Evolutionary conservation across 257 asterid genomes (phyloP).

Genomic region (Penstemon newberryi): DNA sequence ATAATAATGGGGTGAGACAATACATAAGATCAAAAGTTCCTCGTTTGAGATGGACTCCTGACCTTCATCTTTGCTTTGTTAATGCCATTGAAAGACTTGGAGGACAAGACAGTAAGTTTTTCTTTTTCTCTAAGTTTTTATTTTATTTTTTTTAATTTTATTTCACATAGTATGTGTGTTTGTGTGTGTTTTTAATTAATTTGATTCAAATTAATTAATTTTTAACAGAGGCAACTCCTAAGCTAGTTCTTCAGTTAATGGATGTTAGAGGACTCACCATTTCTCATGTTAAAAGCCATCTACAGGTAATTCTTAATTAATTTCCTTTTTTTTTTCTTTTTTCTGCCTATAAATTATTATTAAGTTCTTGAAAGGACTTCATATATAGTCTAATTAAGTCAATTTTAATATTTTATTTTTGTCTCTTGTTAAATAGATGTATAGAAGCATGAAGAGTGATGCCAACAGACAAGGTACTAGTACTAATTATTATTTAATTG

Average conservation of each 20-base stretch:
- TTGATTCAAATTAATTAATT: not conserved
- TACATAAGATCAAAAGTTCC: constrained; percentile 78
- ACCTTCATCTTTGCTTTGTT: constrained; percentile 78
- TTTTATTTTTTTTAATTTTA: not conserved
- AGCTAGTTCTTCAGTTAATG: constrained; percentile 77
- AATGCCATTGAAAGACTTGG: constrained; percentile 71
- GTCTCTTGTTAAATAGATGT: constrained; percentile 51
- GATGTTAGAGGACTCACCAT: constrained; percentile 86
- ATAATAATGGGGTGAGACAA: constrained; percentile 62
- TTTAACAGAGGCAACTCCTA: constrained; percentile 88
- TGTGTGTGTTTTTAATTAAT: not conserved
- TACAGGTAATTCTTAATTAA: constrained; percentile 47
- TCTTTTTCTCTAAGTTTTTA: not conserved
- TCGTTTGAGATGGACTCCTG: constrained; percentile 83
- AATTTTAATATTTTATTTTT: not conserved
- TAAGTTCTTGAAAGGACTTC: too few species aligned
- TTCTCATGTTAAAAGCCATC: constrained; percentile 93
- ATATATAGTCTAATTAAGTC: not conserved
- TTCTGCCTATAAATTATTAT: too few species aligned
- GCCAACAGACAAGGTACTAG: constrained; percentile 49
- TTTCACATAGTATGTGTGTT: not conserved
- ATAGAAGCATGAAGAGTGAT: constrained; percentile 78
- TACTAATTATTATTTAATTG: not conserved
- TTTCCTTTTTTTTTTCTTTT: not conserved
- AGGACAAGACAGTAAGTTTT: constrained; percentile 60